A percentile compares a stretch with the other conserved stretches of the same genome.
Evolutionary conservation across 2,329 filamentous ascomycete genomes (phyloP).

Genomic region (Myriosclerotinia scirpicola): DNA sequence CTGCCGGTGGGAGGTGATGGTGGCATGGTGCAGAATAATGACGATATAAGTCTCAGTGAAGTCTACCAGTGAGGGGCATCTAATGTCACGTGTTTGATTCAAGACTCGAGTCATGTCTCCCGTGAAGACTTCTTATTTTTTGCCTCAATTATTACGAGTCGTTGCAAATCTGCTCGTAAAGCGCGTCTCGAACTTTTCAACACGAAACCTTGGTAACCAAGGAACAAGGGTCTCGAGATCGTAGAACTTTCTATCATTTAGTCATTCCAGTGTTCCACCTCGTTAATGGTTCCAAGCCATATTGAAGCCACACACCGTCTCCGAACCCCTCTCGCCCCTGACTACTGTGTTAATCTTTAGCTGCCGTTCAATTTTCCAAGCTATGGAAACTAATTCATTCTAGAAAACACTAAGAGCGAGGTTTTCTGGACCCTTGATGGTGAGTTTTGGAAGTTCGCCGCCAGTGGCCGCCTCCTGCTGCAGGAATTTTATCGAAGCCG

Average conservation of each 20-base stretch:
- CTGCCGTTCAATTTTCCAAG: neutral
- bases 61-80: too few species aligned
- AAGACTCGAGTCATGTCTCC: slow-evolving; percentile 4
- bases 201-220: neutral
- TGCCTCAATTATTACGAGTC: too few species aligned
- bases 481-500: neutral
- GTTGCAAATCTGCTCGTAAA: neutral
- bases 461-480: neutral
- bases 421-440: neutral
- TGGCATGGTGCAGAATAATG: neutral
- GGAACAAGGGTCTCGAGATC: too few species aligned
- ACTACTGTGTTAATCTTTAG: neutral
- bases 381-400: neutral
- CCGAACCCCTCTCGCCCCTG: neutral
- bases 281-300: neutral
- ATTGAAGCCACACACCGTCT: neutral
- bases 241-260: too few species aligned
- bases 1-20: neutral
- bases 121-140: neutral
- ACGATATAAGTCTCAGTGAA: neutral
- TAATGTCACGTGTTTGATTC: neutral
- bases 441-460: neutral
- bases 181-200: neutral
- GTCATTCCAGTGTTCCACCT: neutral
- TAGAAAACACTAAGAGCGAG: slow-evolving; percentile 9